These are phyloP conservation scores for Pterocarpus macrocarpus DNA, from an alignment of 306 rosid genomes.

Conservation along the genomic window DNA sequence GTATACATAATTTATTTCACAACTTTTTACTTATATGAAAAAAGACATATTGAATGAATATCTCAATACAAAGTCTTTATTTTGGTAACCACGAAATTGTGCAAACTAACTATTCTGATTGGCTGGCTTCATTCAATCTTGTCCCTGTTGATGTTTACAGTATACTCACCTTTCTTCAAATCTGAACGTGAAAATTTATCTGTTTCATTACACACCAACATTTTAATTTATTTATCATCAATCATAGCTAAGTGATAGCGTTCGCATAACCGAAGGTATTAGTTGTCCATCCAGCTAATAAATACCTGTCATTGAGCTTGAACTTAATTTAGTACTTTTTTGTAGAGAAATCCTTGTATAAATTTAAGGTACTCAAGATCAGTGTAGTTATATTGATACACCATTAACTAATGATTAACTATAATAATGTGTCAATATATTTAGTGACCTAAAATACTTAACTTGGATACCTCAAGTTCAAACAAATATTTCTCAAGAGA, in stretches of 20 bases:
- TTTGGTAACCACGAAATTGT: neutral
- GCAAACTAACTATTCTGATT: neutral
- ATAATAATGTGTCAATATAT: too few relatives aligned
- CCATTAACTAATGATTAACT: neutral
- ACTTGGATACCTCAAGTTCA: too few relatives aligned
- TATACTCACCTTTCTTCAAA: neutral
- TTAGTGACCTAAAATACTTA: too few relatives aligned
- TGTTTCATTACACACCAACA: neutral
- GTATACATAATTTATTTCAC: neutral
- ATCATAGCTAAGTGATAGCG: constrained; percentile 10
- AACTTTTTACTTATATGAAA: neutral
- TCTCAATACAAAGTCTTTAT: neutral
- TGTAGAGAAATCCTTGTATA: neutral
- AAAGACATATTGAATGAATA: neutral
- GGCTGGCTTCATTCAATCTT: neutral
- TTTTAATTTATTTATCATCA: neutral
- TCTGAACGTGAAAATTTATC: neutral
- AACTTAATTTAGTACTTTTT: neutral
- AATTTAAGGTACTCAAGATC: neutral
- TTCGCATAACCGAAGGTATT: constrained; percentile 7
- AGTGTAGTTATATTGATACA: neutral
- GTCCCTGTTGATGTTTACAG: neutral
- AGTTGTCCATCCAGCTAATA: neutral
- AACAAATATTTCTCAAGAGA: too few relatives aligned
- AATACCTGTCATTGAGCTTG: neutral